Base-by-base conservation (phyloP, 1,284 basidiomycete species). In the Ganoderma meredithae region DNA sequence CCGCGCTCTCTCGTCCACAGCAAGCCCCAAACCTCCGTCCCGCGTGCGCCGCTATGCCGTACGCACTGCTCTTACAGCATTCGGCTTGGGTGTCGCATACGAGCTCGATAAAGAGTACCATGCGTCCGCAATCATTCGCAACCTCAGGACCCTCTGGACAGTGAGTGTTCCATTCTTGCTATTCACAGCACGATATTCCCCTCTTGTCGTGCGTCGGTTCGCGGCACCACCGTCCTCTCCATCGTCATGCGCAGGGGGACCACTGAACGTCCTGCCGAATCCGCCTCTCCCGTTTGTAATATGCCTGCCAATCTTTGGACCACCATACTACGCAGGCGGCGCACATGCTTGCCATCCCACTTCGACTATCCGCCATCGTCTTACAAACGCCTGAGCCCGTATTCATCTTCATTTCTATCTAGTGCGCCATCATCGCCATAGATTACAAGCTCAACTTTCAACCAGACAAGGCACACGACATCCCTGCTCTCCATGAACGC, bases 361-460 rank as follows among this genome's bases (percentile, higher is more conserved):
- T 55, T 36, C 19, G 15, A 1, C 33, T 15, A 22, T 47, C 3
- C 36, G 27, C 13, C 17, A 62, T 63, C 36, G 19, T 22, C n/a
- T 61, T 12, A 1, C 22, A 25, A 25, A 22, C 8, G 2, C 7
- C 44, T 10, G 8, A 22, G 44, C 27, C 33, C 52, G 31, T 6
- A 60, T 19, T 39, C 17, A 53, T 40, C 13, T 31, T 44, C 27
- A 25, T 39, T 31, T 56, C 7, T 13, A 60, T 62, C 27, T 66
- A 91, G 90, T 92, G 90, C 71, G 82, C 85, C 6, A 73, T 88
- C 64, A 90, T 93, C 55, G 90, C 91, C 3, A 69, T 88, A 66
- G 93, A 95, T 77, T 94, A 96, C 82, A 97, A 97, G 77, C 79
- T 93, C 67, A 96, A 96, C 80, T 97, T 97, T 75, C 88, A 83